Conservation (phyloP, 495 filamentous ascomycete species). For the Lentithecium fluviatile region DNA sequence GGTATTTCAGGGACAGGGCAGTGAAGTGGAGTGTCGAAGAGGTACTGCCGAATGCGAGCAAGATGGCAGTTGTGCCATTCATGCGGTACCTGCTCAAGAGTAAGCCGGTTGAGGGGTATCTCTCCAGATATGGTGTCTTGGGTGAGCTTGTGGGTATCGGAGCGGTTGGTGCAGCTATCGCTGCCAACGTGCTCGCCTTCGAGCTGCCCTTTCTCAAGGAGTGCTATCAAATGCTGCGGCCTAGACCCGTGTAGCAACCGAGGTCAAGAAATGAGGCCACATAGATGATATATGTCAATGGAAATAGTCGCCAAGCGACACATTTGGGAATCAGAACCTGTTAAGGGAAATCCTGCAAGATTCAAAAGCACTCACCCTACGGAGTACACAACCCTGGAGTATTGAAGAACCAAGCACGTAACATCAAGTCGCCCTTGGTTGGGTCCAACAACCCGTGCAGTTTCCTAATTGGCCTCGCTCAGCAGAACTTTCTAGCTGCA, state of each 20-base stretch:
- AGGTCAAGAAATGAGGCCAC: background rate
- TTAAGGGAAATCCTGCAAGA: too few relatives aligned
- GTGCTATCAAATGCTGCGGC: conserved; percentile 49
- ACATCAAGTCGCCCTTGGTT: too few relatives aligned
- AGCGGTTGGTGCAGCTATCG: conserved; percentile 54
- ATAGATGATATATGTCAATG: too few relatives aligned
- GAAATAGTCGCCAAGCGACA: too few relatives aligned
- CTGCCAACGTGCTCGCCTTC: conserved; percentile 55
- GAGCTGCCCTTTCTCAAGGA: conserved; percentile 59
- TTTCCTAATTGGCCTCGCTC: too few relatives aligned
- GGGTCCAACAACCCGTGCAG: too few relatives aligned
- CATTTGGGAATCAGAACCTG: too few relatives aligned
- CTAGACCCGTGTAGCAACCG: conserved; percentile 1
- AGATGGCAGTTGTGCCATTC: conserved; percentile 7
- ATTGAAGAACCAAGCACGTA: too few relatives aligned
- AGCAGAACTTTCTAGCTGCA: too few relatives aligned
- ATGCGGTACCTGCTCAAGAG: conserved; percentile 27
- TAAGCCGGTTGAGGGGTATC: conserved; percentile 38
- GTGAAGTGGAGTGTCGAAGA: background rate
- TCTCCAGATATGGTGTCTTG: conserved; percentile 38
- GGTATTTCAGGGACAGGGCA: conserved; percentile 53
- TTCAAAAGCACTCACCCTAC: too few relatives aligned
- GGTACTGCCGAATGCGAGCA: conserved; percentile 18
- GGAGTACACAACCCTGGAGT: too few relatives aligned
- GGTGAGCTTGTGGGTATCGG: conserved; percentile 54